These are phyloP conservation scores for Wickerhamomyces alni DNA, from an alignment of 805 yeast genomes.

Conservation along the genomic window DNA sequence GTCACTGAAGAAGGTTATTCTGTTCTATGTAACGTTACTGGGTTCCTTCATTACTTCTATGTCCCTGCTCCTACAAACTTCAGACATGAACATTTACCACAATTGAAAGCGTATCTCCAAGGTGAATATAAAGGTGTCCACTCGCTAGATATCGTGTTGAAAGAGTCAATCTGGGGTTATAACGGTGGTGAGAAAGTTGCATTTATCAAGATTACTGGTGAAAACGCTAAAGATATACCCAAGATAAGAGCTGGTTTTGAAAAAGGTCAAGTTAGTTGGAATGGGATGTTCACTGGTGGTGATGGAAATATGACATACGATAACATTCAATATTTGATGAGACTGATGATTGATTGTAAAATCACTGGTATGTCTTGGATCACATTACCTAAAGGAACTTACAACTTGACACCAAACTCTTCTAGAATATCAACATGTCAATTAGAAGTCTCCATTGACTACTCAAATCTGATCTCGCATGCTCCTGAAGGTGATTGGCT, in stretches of 20 bases:
- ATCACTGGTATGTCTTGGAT: conserved; percentile 98
- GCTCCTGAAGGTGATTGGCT: conserved; percentile 92
- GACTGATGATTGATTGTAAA: conserved; percentile 89
- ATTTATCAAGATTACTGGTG: conserved; percentile 67
- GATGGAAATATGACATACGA: conserved; percentile 66
- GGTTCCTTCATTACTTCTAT: conserved; percentile 84
- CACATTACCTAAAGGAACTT: conserved; percentile 73
- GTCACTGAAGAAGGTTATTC: conserved; percentile 86
- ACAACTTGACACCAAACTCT: conserved; percentile 37
- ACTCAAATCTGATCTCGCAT: conserved; percentile 66
- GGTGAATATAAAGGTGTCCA: conserved; percentile 50
- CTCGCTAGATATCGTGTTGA: conserved; percentile 56
- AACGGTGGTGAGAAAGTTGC: conserved; percentile 73
- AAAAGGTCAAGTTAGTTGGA: conserved; percentile 65
- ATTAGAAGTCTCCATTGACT: conserved; percentile 70
- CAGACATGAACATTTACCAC: conserved; percentile 43
- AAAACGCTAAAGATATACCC: conserved; percentile 60
- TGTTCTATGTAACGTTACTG: conserved; percentile 82
- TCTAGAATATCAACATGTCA: conserved; percentile 71
- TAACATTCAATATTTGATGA: conserved; percentile 76
- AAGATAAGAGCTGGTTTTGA: conserved; percentile 78
- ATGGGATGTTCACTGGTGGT: conserved; percentile 56
- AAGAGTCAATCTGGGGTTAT: conserved; percentile 93
- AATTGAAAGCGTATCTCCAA: conserved; percentile 41
- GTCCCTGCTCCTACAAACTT: conserved; percentile 88